Conservation (phyloP, 805 yeast species). For the Suhomyces pyralidae region DNA sequence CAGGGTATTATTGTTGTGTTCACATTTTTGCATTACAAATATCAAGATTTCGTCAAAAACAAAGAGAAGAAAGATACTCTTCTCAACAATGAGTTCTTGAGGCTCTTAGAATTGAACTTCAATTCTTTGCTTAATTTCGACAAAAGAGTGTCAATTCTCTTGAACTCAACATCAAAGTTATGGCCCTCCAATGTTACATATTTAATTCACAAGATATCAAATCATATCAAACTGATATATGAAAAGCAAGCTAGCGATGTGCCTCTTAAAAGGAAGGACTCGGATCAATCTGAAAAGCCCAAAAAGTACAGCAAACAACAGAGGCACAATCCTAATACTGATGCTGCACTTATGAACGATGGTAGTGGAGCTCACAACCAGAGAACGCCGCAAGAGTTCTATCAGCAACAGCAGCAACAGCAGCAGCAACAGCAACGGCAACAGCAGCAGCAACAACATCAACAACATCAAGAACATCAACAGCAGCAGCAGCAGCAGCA, state of each 20-base stretch:
- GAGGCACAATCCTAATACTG: background rate
- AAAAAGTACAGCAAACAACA: background rate
- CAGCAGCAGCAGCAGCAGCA: background rate
- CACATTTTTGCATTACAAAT: constrained; percentile 46
- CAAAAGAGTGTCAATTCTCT: constrained; percentile 17
- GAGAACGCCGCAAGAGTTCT: background rate
- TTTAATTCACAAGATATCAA: constrained; percentile 28
- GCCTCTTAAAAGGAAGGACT: constrained; percentile 2
- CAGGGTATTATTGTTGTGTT: constrained; percentile 52
- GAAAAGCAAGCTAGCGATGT: constrained; percentile 13
- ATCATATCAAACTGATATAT: constrained; percentile 24
- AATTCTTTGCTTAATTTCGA: constrained; percentile 23
- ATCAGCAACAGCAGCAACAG: background rate
- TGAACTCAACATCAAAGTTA: constrained; percentile 17
- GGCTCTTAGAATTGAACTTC: constrained; percentile 21
- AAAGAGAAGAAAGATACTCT: constrained; percentile 10
- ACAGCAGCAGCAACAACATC: background rate
- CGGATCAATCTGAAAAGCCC: background rate
- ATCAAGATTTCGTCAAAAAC: constrained; percentile 30
- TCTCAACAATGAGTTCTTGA: constrained; percentile 19
- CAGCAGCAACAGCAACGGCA: background rate
- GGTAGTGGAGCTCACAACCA: background rate
- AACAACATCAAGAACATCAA: background rate
- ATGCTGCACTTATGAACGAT: background rate
- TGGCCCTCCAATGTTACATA: constrained; percentile 37